Percentiles rank a stretch among this genome's conserved stretches.
Evolutionary conservation across 257 asterid genomes (phyloP).

Genomic region (Przewalskia tangutica): DNA sequence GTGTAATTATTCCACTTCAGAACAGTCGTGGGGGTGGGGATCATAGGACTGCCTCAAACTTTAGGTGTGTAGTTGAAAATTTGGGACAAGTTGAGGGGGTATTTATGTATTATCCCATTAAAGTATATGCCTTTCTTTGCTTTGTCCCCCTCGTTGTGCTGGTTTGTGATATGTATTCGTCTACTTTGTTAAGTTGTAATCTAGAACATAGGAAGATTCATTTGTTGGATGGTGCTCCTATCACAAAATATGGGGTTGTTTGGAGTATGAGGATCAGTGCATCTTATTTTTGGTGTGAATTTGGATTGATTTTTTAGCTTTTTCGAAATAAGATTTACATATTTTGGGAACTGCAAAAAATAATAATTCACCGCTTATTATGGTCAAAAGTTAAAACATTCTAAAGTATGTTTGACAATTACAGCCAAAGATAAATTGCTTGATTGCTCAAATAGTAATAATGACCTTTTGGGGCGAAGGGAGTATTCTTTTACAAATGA

Average conservation of each 20-base stretch:
- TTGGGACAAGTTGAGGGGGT: not conserved
- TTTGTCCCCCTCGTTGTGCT: not conserved
- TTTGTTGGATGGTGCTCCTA: not conserved
- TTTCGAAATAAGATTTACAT: not conserved
- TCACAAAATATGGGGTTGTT: not conserved
- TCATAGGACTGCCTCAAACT: not conserved
- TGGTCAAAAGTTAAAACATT: not conserved
- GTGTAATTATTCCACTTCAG: not conserved
- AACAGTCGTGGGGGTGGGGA: no score
- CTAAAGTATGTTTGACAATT: not conserved
- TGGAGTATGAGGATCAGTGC: not conserved
- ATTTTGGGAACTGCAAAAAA: not conserved
- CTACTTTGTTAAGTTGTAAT: not conserved
- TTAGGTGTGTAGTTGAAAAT: not conserved
- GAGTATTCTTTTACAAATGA: not conserved
- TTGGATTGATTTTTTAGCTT: not conserved
- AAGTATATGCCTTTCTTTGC: not conserved
- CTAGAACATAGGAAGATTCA: not conserved
- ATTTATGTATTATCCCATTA: not conserved
- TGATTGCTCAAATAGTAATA: not conserved
- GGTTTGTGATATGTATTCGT: not conserved
- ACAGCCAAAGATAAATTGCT: not conserved
- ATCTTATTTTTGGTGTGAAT: not conserved
- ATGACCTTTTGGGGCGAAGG: not conserved
- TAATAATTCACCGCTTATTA: not conserved